phyloP scores from a whole-genome alignment of 179 eudicot species.

The Beta lomatogona region DNA sequence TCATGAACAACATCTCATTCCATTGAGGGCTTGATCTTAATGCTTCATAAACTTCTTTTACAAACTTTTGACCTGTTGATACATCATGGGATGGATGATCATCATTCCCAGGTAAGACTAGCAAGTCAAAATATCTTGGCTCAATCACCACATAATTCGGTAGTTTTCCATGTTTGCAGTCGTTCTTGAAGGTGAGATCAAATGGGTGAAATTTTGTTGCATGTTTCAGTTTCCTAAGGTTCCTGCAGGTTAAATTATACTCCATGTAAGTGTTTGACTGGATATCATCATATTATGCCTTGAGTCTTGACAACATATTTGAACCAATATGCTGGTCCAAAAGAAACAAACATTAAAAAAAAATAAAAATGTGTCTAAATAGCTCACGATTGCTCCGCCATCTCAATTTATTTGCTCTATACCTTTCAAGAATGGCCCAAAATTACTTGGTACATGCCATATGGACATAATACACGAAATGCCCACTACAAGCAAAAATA shows the following conservation, averaged over 20 bases:
- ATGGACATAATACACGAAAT: no score
- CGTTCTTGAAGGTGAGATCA: conserved; percentile 63
- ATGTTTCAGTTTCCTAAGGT: conserved; percentile 69
- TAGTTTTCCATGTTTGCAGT: conserved; percentile 76
- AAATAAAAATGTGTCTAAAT: no score
- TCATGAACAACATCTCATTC: conserved; percentile 68
- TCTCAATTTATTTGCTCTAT: no score
- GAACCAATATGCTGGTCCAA: no score
- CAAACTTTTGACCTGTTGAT: conserved; percentile 60
- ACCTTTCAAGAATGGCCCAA: no score
- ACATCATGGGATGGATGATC: conserved; percentile 93
- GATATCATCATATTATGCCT: no score
- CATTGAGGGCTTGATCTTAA: conserved; percentile 89
- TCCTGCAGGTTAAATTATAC: conserved; percentile 35
- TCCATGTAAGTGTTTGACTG: no score
- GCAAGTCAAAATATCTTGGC: conserved; percentile 59
- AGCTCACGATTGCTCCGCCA: no score
- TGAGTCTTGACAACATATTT: no score
- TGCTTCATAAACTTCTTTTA: conserved; percentile 76
- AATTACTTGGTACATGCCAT: no score
- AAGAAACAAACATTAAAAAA: no score
- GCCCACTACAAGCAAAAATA: no score
- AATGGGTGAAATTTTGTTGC: conserved; percentile 61
- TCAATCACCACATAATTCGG: conserved; percentile 86
- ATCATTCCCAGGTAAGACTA: conserved; percentile 60